Base-by-base conservation (phyloP, 495 filamentous ascomycete species). In the Xylaria nigripes region DNA sequence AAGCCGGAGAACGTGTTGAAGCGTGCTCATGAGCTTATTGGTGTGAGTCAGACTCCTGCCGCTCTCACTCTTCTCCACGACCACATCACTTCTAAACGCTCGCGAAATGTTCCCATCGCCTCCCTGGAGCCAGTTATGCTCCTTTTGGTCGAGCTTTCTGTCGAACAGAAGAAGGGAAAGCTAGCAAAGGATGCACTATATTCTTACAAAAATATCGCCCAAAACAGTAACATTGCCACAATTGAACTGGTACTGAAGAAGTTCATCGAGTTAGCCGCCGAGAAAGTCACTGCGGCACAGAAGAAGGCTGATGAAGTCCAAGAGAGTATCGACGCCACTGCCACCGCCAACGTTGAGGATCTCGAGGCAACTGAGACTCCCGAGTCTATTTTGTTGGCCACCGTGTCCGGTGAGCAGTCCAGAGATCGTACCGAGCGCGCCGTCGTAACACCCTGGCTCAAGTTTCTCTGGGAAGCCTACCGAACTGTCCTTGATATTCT, bases 381-480 rank as follows among this genome's bases (percentile, higher is more conserved):
- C 57, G 93, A 98, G 72, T 97, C 93, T 27, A 96, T 98, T 68
- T 84, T 98, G 51, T 80, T 98, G 13, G 94, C 93, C 51, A 98
- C 93, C 48, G 93, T 98, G 52, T 98, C 93, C 19, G 94, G 93
- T 57, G 93, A 98, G 70, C 93, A 97, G 71, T 95, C 91, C 36
- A 85, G 85, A 57, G 93, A 98, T 70, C 86, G 93, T 54, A 98
- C 93, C 64, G 93, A 97, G 75, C 85, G 93, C 62, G 93, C 93
- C 59, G 91, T 98, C 61, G 93, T 98, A 44, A 98, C 93, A 49
- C 93, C 93, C 45, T 98, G 94, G 93, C 81, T 98, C 59, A 98
- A 98, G 75, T 98, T 98, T 67, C 79, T 98, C 53, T 98, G 93
- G 93, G 94, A 98, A 75, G 95, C 93, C n/a, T 98, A 98, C 74